A percentile compares a stretch with the other conserved stretches of the same genome.
Conservation (phyloP, 176 grass and related monocot species). For the Hordeum vulgare region DNA sequence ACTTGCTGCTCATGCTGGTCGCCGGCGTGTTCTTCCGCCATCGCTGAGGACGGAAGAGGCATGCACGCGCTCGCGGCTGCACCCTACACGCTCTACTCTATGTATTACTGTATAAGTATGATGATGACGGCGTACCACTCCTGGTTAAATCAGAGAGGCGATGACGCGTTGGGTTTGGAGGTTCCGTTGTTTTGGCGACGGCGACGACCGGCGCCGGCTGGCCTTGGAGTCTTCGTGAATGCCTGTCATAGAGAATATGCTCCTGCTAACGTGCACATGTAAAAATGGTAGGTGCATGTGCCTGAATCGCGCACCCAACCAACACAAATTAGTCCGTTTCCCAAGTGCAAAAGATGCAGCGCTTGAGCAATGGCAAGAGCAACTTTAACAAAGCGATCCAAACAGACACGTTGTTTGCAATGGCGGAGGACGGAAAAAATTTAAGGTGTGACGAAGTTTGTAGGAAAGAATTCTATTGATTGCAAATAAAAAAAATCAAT, state of each 20-base stretch:
- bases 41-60: neutral
- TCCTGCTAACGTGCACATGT: neutral
- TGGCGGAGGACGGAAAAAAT: no score
- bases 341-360: neutral
- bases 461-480: no score
- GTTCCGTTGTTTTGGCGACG: neutral
- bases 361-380: neutral
- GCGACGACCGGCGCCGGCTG: neutral
- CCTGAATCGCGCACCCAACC: neutral
- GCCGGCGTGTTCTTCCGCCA: conserved; percentile 13
- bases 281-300: neutral
- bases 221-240: neutral
- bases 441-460: no score
- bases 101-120: neutral
- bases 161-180: neutral
- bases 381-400: no score
- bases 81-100: neutral
- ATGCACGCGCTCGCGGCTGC: neutral
- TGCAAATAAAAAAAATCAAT: no score
- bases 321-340: neutral
- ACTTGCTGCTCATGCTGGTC: neutral
- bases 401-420: no score
- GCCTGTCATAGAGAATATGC: neutral
- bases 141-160: neutral
- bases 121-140: no score